These are phyloP conservation scores for Cucurbita moschata DNA, from an alignment of 306 rosid species.

Conservation along the genomic window DNA sequence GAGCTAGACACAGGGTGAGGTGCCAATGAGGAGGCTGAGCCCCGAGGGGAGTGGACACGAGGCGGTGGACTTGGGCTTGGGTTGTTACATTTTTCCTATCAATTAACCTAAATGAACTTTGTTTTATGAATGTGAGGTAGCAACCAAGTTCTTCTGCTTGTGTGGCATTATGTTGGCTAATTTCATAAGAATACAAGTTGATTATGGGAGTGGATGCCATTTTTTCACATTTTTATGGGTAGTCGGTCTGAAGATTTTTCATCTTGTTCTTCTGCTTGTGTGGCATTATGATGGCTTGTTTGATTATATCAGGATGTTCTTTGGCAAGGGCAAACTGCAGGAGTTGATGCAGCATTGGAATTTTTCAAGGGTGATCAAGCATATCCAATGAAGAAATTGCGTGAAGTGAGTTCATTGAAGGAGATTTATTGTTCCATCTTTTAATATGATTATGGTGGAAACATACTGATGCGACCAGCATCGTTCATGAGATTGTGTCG, in stretches of 20 bases:
- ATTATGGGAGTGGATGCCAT: too few species aligned
- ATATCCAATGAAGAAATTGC: slow-evolving; percentile 54
- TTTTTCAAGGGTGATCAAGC: slow-evolving; percentile 77
- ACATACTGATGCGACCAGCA: neutral
- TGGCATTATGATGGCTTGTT: neutral
- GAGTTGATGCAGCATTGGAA: slow-evolving; percentile 62
- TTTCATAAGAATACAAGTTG: too few species aligned
- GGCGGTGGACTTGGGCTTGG: too few species aligned
- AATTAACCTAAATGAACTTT: neutral
- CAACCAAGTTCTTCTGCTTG: neutral
- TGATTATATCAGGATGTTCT: slow-evolving; percentile 45
- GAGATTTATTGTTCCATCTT: neutral
- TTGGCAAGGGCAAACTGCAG: slow-evolving; percentile 87
- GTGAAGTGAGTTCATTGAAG: slow-evolving; percentile 37
- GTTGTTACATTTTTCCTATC: too few species aligned
- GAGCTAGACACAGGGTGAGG: too few species aligned
- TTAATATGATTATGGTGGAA: neutral
- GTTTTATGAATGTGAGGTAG: neutral
- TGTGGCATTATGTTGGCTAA: neutral
- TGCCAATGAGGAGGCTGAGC: too few species aligned
- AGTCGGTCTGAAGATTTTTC: too few species aligned
- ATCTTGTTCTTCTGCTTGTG: neutral
- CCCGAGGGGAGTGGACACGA: too few species aligned
- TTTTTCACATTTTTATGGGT: too few species aligned
- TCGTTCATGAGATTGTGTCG: neutral